These are phyloP conservation scores for Paraurostyla sp. DNA, from an alignment of 73 alveolate genomes.

Conservation along the genomic window DNA sequence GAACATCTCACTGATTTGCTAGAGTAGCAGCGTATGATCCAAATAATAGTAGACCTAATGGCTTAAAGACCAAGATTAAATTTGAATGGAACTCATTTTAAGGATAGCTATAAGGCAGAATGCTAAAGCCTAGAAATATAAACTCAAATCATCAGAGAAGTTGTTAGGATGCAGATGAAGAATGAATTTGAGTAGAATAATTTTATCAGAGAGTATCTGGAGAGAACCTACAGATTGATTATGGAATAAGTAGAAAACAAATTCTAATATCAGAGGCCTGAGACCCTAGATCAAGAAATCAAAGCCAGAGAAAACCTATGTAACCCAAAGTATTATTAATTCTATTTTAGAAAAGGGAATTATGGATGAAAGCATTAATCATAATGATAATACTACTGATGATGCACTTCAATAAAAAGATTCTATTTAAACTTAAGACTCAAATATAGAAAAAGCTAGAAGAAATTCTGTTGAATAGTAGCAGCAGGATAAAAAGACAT, in stretches of 20 bases:
- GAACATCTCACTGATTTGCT: slow-evolving; percentile 85
- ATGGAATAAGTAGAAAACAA: slow-evolving; percentile 27
- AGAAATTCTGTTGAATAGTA: background rate
- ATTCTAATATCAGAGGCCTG: slow-evolving; percentile 50
- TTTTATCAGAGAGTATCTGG: slow-evolving; percentile 59
- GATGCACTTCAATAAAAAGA: background rate
- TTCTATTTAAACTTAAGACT: background rate
- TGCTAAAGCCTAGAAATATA: slow-evolving; percentile 77
- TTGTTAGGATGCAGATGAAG: slow-evolving; percentile 79
- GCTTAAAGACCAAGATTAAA: slow-evolving; percentile 88
- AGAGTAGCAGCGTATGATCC: slow-evolving; percentile 82
- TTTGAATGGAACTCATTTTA: slow-evolving; percentile 83
- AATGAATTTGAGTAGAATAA: slow-evolving; percentile 82
- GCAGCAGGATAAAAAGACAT: slow-evolving; percentile 6
- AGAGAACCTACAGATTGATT: slow-evolving; percentile 37
- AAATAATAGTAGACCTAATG: slow-evolving; percentile 82
- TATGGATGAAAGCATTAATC: too few relatives aligned
- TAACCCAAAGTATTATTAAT: background rate
- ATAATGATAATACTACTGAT: too few relatives aligned
- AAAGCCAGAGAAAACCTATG: slow-evolving; percentile 54
- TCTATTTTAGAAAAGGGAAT: slow-evolving; percentile 52
- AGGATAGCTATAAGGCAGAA: slow-evolving; percentile 85
- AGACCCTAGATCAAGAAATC: slow-evolving; percentile 40
- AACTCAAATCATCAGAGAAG: slow-evolving; percentile 77
- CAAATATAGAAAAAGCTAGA: background rate